A percentile compares a stretch with the other conserved stretches of the same genome.
Evolutionary conservation across 805 yeast species (phyloP).

Genomic region (Starmerella bacillaris): DNA sequence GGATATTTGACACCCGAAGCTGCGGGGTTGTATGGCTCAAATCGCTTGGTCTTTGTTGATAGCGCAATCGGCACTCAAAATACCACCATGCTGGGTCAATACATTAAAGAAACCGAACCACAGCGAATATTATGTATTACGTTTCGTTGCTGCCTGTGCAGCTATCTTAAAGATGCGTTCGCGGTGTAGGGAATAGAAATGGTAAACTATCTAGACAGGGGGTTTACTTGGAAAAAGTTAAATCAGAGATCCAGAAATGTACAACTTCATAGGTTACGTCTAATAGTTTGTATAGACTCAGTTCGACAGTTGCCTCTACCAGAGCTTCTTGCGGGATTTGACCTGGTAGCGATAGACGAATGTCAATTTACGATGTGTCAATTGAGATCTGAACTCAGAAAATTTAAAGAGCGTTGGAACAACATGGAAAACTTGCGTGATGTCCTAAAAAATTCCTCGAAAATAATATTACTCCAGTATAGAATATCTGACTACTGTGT

Average conservation of each 20-base stretch:
- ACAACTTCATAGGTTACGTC: background rate
- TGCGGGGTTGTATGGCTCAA: background rate
- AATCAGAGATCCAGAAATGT: background rate
- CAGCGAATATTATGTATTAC: background rate
- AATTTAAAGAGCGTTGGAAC: background rate
- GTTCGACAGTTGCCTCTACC: background rate
- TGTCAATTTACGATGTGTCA: background rate
- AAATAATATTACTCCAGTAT: background rate
- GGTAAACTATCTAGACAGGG: background rate
- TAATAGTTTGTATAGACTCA: background rate
- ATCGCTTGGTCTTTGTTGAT: background rate
- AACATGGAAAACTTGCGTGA: background rate
- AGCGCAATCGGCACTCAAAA: background rate
- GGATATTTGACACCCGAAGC: background rate
- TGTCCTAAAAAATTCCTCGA: background rate
- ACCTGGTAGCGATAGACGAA: background rate
- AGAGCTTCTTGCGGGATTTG: background rate
- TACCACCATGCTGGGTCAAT: background rate
- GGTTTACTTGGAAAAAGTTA: background rate
- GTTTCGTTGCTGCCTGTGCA: background rate
- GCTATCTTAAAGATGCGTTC: background rate
- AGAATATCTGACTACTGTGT: background rate
- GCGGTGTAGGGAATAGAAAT: too few relatives aligned
- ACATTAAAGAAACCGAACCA: background rate
- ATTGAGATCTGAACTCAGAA: background rate